Percentiles rank a stretch among this genome's conserved stretches.
These are phyloP conservation scores for Colletotrichum incanum DNA, from an alignment of 2,329 filamentous ascomycete species.

Conservation along the genomic window DNA sequence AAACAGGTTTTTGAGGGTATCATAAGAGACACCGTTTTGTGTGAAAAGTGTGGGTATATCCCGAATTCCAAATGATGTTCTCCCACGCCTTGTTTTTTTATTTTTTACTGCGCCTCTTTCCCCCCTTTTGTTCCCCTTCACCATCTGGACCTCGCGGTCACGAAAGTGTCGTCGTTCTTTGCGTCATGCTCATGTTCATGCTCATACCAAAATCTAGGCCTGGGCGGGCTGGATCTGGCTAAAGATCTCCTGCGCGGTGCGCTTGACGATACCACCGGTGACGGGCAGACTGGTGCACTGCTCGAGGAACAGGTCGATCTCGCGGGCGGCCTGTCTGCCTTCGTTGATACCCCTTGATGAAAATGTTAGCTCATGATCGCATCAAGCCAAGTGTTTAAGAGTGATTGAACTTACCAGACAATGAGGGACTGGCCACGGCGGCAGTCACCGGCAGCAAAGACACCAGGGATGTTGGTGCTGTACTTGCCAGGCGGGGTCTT, in stretches of 20 bases:
- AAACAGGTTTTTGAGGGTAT: constrained; percentile 16
- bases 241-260: constrained; percentile 81
- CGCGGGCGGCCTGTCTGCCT: constrained; percentile 91
- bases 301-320: constrained; percentile 91
- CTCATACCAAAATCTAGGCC: constrained; percentile 38
- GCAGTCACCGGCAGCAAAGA: constrained; percentile 96
- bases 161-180: neutral
- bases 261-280: constrained; percentile 93
- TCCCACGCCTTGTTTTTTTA: constrained; percentile 1
- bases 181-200: neutral
- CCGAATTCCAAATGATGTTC: neutral
- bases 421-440: constrained; percentile 95
- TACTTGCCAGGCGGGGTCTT: constrained; percentile 94
- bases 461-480: constrained; percentile 87
- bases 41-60: constrained; percentile 14
- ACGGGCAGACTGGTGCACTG: constrained; percentile 86
- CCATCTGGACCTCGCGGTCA: constrained; percentile 3
- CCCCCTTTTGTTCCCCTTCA: neutral
- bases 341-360: constrained; percentile 91
- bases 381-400: neutral
- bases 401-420: constrained; percentile 81
- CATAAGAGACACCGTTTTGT: constrained; percentile 18
- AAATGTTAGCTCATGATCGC: constrained; percentile 52
- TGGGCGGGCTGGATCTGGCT: constrained; percentile 47
- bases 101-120: neutral